Conservation (phyloP, 1,284 basidiomycete genomes). For the Cutaneotrichosporon sp. region DNA sequence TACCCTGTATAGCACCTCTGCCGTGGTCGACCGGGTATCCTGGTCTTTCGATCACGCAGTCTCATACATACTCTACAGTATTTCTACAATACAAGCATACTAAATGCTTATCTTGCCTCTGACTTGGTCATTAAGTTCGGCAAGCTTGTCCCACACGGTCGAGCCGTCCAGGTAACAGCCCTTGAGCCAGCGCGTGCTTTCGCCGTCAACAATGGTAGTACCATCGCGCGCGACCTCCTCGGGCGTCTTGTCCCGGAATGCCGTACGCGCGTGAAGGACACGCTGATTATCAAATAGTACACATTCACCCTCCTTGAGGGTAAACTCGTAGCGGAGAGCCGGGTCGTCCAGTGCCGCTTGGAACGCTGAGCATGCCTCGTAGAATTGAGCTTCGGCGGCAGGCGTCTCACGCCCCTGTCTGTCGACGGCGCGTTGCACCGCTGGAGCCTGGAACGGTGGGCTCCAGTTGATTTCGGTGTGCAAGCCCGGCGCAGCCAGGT, state of each 20-base stretch:
- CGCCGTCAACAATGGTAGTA: constrained; percentile 47
- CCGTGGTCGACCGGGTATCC: no score
- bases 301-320: constrained; percentile 74
- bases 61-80: not conserved
- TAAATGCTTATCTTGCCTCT: constrained; percentile 4
- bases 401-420: constrained; percentile 7
- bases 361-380: constrained; percentile 63
- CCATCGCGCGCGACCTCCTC: constrained; percentile 25
- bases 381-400: constrained; percentile 52
- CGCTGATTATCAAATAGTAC: constrained; percentile 90
- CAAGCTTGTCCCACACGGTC: constrained; percentile 58
- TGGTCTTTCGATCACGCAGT: not conserved
- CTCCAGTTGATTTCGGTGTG: constrained; percentile 73
- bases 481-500: constrained; percentile 8
- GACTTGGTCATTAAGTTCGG: constrained; percentile 19
- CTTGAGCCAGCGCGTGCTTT: constrained; percentile 71
- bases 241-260: constrained; percentile 57
- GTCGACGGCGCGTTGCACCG: constrained; percentile 6
- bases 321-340: constrained; percentile 59
- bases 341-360: constrained; percentile 58
- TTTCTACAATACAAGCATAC: not conserved
- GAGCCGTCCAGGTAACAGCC: constrained; percentile 82
- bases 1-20: no score
- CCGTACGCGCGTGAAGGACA: constrained; percentile 81
- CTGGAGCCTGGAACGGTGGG: constrained; percentile 82